Conservation (phyloP, 306 rosid genomes). For the Pyrus communis region DNA sequence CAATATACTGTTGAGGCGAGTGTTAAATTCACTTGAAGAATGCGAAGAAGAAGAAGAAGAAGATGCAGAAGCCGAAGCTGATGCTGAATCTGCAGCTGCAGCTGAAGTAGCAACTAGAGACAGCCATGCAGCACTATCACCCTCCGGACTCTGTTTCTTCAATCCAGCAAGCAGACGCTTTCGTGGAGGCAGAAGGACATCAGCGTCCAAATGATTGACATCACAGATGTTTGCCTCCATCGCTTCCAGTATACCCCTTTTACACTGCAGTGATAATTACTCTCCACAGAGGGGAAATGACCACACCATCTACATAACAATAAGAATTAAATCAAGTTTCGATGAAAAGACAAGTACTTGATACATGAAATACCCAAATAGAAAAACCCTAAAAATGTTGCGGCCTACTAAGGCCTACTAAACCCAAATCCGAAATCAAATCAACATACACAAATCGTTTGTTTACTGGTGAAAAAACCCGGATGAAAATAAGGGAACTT, state of each 20-base stretch:
- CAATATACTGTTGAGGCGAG: conserved; percentile 57
- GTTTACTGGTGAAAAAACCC: background rate
- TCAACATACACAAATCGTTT: background rate
- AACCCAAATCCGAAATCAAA: background rate
- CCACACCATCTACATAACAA: conserved; percentile 24
- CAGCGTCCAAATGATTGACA: conserved; percentile 72
- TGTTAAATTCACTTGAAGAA: conserved; percentile 54
- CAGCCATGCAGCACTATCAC: conserved; percentile 40
- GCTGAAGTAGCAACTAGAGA: conserved; percentile 53
- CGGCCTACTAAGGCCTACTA: background rate
- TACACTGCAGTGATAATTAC: conserved; percentile 29
- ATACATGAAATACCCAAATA: background rate
- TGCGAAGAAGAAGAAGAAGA: conserved; percentile 52
- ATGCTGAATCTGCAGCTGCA: conserved; percentile 17
- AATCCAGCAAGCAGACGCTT: conserved; percentile 95
- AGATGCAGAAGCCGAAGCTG: conserved; percentile 16
- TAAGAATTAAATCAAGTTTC: background rate
- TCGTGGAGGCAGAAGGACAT: conserved; percentile 91
- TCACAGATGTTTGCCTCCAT: conserved; percentile 80
- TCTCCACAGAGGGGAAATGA: conserved; percentile 24
- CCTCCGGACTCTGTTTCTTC: conserved; percentile 69
- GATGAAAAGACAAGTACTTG: background rate
- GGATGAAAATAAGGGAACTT: background rate
- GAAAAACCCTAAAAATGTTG: background rate
- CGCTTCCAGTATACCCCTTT: conserved; percentile 9